Percentiles rank a stretch among this genome's conserved stretches.
Evolutionary conservation across 1,284 basidiomycete genomes (phyloP).

Genomic region (Trichosporon faecale): DNA sequence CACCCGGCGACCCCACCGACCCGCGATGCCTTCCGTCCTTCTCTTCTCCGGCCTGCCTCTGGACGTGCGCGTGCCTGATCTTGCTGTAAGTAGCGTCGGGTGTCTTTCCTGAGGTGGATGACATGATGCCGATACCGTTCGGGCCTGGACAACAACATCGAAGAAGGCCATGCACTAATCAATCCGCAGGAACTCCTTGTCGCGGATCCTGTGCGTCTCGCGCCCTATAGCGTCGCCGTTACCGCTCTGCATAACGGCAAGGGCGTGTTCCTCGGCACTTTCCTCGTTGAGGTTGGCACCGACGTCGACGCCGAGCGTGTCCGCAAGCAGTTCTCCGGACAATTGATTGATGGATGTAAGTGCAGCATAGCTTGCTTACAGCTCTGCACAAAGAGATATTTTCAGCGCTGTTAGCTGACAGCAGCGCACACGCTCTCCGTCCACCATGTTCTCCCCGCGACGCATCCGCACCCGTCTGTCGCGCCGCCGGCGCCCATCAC

Average conservation of each 20-base stretch:
- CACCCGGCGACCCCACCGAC: too few species aligned
- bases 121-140: not conserved
- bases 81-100: constrained; percentile 19
- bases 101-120: not conserved
- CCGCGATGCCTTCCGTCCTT: constrained; percentile 28
- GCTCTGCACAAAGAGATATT: too few species aligned
- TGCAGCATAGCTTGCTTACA: too few species aligned
- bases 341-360: constrained; percentile 46
- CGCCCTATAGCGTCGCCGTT: constrained; percentile 30
- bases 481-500: constrained; percentile 13
- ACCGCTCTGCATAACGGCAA: constrained; percentile 30
- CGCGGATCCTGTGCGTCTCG: constrained; percentile 31
- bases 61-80: constrained; percentile 40
- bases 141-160: not conserved
- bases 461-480: constrained; percentile 28
- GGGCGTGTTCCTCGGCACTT: constrained; percentile 36
- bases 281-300: constrained; percentile 36
- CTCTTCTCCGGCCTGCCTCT: constrained; percentile 43
- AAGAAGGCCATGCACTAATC: not conserved
- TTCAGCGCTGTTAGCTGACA: too few species aligned
- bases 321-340: constrained; percentile 37
- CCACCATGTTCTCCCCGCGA: constrained; percentile 40
- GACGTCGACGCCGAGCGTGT: constrained; percentile 43
- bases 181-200: constrained; percentile 35
- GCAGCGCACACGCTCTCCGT: constrained; percentile 40